These are phyloP conservation scores for Rhodotorula glutinis DNA, from an alignment of 1,284 basidiomycete genomes.

Conservation along the genomic window DNA sequence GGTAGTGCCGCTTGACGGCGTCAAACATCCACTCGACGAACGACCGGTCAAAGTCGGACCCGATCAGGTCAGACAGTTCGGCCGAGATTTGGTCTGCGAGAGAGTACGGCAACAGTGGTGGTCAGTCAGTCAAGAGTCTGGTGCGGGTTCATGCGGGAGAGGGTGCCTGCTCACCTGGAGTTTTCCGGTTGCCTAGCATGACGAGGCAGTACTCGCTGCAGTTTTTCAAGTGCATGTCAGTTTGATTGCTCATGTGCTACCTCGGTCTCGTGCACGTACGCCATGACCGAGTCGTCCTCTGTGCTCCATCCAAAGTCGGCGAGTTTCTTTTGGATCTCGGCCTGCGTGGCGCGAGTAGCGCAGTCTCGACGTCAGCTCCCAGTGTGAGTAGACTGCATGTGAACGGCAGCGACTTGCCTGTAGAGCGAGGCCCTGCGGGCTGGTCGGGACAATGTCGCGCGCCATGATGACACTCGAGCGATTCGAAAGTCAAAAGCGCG, in stretches of 20 bases:
- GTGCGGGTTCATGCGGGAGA: neutral
- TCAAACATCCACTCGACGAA: constrained; percentile 81
- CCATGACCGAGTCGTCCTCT: constrained; percentile 74
- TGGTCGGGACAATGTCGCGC: constrained; percentile 35
- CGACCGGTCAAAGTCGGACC: constrained; percentile 57
- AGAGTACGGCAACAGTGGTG: no score
- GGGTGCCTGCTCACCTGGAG: constrained; percentile 57
- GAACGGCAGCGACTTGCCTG: constrained; percentile 34
- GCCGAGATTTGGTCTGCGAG: constrained; percentile 68
- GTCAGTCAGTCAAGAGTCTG: neutral
- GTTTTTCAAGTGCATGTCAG: neutral
- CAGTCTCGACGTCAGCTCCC: no score
- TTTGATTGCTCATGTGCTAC: neutral
- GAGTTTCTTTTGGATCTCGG: constrained; percentile 76
- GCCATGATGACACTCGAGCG: neutral
- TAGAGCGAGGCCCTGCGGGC: constrained; percentile 36
- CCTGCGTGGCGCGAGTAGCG: constrained; percentile 51
- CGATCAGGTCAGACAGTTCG: constrained; percentile 65
- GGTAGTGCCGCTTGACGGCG: constrained; percentile 56
- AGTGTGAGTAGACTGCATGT: no score
- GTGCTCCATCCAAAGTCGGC: constrained; percentile 68
- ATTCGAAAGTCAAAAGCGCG: neutral
- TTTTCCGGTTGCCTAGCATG: constrained; percentile 87
- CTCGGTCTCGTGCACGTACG: constrained; percentile 26
- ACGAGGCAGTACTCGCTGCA: constrained; percentile 80